Evolutionary conservation across 2,329 filamentous ascomycete species (phyloP).

Genomic region (Fusarium domesticum): DNA sequence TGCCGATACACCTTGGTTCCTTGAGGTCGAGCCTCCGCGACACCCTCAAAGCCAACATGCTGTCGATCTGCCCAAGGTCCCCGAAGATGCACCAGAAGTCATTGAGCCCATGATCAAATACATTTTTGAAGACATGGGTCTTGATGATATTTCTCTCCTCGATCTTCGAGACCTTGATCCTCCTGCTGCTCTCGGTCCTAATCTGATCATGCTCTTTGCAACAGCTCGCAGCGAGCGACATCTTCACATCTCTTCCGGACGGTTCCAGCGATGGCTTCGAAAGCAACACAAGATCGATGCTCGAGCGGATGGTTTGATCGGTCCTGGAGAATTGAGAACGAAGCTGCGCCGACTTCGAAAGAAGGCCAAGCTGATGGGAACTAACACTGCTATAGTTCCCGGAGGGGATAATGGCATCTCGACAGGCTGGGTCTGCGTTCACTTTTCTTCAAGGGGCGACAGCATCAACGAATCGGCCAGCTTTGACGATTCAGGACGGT

Average conservation of each 20-base stretch:
- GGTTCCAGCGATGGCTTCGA: constrained; percentile 83
- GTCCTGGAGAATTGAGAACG: constrained; percentile 85
- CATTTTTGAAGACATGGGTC: constrained; percentile 77
- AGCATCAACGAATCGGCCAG: constrained; percentile 44
- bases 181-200: constrained; percentile 80
- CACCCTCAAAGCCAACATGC: constrained; percentile 49
- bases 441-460: constrained; percentile 69
- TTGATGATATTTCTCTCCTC: constrained; percentile 76
- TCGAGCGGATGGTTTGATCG: constrained; percentile 81
- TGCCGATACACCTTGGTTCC: constrained; percentile 72
- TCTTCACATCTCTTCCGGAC: constrained; percentile 83
- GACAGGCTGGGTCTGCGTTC: constrained; percentile 95
- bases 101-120: constrained; percentile 72
- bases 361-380: constrained; percentile 76
- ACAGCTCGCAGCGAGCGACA: constrained; percentile 92
- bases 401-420: constrained; percentile 79
- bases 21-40: constrained; percentile 64
- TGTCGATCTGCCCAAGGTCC: constrained; percentile 52
- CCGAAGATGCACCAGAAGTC: constrained; percentile 66
- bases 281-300: constrained; percentile 69
- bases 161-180: constrained; percentile 84
- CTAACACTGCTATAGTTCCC: constrained; percentile 61
- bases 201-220: constrained; percentile 88
- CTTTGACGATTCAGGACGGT: constrained; percentile 50
- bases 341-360: constrained; percentile 78